Percentiles rank a stretch among this genome's conserved stretches.
Conservation (phyloP, 495 filamentous ascomycete genomes). For the Neurospora hispaniola region DNA sequence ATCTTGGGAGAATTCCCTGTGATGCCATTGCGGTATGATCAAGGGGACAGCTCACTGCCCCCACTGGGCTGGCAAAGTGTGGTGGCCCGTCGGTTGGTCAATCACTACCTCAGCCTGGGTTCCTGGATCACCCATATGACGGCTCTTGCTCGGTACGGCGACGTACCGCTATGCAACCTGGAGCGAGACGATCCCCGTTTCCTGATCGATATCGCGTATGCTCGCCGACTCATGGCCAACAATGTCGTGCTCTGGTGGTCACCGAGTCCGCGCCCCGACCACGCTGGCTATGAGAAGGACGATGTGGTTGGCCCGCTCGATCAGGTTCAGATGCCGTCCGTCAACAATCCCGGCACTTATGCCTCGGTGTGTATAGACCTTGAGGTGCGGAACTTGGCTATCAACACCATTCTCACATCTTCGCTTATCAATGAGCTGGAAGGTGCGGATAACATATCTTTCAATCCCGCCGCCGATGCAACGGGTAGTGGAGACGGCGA, state of each 20-base stretch:
- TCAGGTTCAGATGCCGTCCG: constrained; percentile 83
- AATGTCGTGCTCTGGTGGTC: constrained; percentile 99
- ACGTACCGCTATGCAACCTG: constrained; percentile 89
- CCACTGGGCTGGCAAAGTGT: constrained; percentile 91
- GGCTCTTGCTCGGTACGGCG: constrained; percentile 79
- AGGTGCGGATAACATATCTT: constrained; percentile 66
- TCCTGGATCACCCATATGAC: constrained; percentile 85
- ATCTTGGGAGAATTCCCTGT: constrained; percentile 76
- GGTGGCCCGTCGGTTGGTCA: constrained; percentile 73
- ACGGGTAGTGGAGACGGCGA: constrained; percentile 30
- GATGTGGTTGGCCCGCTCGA: constrained; percentile 77
- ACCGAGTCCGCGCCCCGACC: constrained; percentile 70
- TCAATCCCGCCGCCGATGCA: constrained; percentile 67
- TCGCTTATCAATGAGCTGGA: constrained; percentile 97
- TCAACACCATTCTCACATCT: constrained; percentile 95
- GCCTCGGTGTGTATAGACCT: constrained; percentile 95
- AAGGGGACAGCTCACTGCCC: constrained; percentile 75
- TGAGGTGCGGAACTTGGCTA: constrained; percentile 85
- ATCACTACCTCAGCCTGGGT: constrained; percentile 81
- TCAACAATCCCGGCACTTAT: constrained; percentile 88
- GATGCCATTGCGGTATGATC: constrained; percentile 67
- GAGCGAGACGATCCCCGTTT: constrained; percentile 90
- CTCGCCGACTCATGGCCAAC: constrained; percentile 77
- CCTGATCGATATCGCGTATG: constrained; percentile 92
- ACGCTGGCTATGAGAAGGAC: constrained; percentile 92